These are phyloP conservation scores for Smallanthus sonchifolius DNA, from an alignment of 129 eudicot species.

Conservation along the genomic window DNA sequence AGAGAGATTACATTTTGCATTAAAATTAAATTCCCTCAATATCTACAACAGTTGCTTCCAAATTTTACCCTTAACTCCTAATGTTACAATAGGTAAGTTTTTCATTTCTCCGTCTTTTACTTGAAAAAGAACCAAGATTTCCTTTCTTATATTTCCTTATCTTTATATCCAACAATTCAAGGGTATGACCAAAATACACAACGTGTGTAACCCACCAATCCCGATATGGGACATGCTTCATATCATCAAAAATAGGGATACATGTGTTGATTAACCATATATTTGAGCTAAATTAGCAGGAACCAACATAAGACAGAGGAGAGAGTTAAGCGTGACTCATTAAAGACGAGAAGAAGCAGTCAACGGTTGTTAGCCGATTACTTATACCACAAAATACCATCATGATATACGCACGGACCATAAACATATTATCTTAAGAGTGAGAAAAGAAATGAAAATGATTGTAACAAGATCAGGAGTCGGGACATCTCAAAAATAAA, in stretches of 20 bases:
- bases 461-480: background rate
- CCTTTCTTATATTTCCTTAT: background rate
- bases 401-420: conserved; percentile 5
- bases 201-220: background rate
- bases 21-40: background rate
- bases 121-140: background rate
- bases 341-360: background rate
- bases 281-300: background rate
- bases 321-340: background rate
- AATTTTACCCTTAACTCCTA: background rate
- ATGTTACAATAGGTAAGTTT: background rate
- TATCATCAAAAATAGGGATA: background rate
- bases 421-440: background rate
- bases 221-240: background rate
- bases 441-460: background rate
- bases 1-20: background rate
- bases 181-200: background rate
- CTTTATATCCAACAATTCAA: background rate
- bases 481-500: background rate
- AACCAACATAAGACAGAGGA: background rate
- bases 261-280: background rate
- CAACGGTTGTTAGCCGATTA: background rate
- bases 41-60: background rate
- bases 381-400: background rate
- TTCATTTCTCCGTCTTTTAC: background rate